Evolutionary conservation across 2,329 filamentous ascomycete genomes (phyloP).

Genomic region (Fusarium aywerte): DNA sequence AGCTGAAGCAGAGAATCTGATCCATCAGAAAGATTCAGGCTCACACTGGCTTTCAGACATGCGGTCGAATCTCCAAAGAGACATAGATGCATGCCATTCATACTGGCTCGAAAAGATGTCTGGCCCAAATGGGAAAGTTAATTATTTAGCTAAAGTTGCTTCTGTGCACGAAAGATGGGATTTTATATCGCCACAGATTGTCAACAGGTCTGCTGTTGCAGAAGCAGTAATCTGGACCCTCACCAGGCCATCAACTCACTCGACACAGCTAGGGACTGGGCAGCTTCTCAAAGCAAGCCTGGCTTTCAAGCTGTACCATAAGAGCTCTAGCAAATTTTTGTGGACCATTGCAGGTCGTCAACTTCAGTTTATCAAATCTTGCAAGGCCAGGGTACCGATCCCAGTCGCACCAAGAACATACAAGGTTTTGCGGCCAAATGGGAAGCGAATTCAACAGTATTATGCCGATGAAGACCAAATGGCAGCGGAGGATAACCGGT

Average conservation of each 20-base stretch:
- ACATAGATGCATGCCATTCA: not conserved
- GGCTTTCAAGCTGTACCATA: not conserved
- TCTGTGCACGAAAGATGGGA: not conserved
- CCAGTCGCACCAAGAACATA: not conserved
- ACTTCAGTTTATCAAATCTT: slow-evolving; percentile 7
- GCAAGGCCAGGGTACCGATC: not conserved
- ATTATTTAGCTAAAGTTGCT: not conserved
- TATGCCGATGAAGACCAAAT: not conserved
- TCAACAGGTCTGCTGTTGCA: not conserved
- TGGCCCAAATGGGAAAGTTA: not conserved
- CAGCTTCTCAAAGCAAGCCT: slow-evolving; percentile 12
- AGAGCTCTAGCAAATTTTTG: not conserved
- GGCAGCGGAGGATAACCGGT: not conserved
- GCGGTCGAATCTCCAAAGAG: not conserved
- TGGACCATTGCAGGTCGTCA: slow-evolving; percentile 4
- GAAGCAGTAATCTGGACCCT: not conserved
- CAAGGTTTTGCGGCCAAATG: slow-evolving; percentile 1
- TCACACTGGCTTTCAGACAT: not conserved
- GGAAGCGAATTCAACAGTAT: not conserved
- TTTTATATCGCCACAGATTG: not conserved
- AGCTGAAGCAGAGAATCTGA: not conserved
- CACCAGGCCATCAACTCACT: not conserved
- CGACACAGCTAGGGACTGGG: not conserved
- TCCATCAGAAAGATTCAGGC: not conserved
- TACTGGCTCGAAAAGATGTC: not conserved